Evolutionary conservation across 2,329 filamentous ascomycete genomes (phyloP), one percentile per base, ranked within the genome.

Genomic region (Trichoderma aggressivum): DNA sequence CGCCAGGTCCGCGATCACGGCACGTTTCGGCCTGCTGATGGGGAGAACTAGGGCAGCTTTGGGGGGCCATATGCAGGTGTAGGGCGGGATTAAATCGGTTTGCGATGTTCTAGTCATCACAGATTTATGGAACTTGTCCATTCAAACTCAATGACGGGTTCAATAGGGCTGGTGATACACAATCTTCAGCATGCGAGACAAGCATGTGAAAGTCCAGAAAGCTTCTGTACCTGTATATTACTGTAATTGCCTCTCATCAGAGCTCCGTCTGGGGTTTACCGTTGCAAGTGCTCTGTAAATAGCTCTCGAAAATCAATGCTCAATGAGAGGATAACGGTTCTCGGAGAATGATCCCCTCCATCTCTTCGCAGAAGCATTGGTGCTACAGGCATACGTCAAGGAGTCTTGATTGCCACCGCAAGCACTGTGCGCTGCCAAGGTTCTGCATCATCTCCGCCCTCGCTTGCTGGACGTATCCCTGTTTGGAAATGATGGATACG

Each of bases 121-220:
- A 56, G 14, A 56, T 18, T 28, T 56, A 56, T 18, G 24, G 18
- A 28, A 28, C 26, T 16, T 28, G 53, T 30, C 53, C 1, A 56
- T 26, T 26, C 8, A 53, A 53, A 24, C 21, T 53, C 47, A 21
- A 53, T 24, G 0, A 0, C 47, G 7, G 47, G 21, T 24, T 11
- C 7, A 24, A 53, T 24, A 34, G 53, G 30, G 26, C 53, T 30
- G 24, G 64, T 55, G 7, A 16, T 12, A 66, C 63, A 30, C 18
- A 56, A 30, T 58, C 24, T 32, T 58, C 11, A 61, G 39, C 28
- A 16, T 32, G n/a, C 10, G 3, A 24, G 24, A 39, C 64, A 21
- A 59, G 64, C 53, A 67, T 67, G 64, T 67, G 64, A 67, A 43
- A 66, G 47, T 34, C 24, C 7, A 39, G 16, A 63, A 26, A 16